Base-by-base conservation (phyloP, 352 stramenopile species). In the Phytophthora megakarya region DNA sequence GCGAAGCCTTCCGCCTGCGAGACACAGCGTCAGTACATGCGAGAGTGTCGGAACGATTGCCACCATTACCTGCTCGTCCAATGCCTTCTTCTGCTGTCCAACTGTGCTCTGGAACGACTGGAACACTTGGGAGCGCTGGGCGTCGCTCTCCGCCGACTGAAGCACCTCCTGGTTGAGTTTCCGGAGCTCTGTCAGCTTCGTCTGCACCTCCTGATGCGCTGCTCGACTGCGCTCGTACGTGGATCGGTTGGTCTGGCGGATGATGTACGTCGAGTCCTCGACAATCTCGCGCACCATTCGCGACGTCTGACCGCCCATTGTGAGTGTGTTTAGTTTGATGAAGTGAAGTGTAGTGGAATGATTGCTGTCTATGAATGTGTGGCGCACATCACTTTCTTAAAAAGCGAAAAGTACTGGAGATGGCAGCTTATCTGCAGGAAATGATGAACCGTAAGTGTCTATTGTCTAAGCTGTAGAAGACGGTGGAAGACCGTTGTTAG, bases 361-460 rank as follows among this genome's bases (percentile, higher is more conserved):
- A 57, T 66, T 53, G 37, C 12, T 11, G 13, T n/a, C 40, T 1
- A 2, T 49, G 23, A 1, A 64, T 9, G 39, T 69, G 65, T 73
- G 47, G 32, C 39, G 37, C 25, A 59, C 53, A 68, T 57, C 30
- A 33, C 13, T 12, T 18, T 35, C 9, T n/a, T n/a, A n/a, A n/a
- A n/a, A n/a, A n/a, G n/a, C n/a, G n/a, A n/a, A 19, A 52, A 68
- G 13, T 61, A 38, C 9, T 61, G 23, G 48, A 49, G 47, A 95
- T 95, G 86, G 84, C 86, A 62, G 73, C 86, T 71, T 93, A 93
- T 80, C 70, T 95, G 48, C 79, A 93, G 45, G 84, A 93, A 40
- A 74, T 93, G 65, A 89, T 93, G 81, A 78, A 90, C 59, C 80
- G 86, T 95, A 88, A 57, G 85, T 76, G 61, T 1, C 15, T 26